phyloP scores from a whole-genome alignment of 169 alveolate species.

The Pseudocohnilembus persalinus region DNA sequence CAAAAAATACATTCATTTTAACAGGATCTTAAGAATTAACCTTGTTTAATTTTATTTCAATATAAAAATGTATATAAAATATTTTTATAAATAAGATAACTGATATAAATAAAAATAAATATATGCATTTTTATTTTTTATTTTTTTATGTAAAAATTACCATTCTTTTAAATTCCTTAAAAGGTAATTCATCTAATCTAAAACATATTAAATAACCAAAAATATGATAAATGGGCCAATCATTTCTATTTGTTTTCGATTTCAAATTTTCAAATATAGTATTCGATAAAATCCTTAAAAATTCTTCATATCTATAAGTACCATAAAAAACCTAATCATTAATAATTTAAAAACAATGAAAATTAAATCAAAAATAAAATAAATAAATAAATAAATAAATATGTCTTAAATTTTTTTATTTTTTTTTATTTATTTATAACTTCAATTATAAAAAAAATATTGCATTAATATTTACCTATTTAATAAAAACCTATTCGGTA shows the following conservation, averaged over 20 bases:
- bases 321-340: slow-evolving; percentile 70
- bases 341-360: no score
- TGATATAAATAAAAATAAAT: no score
- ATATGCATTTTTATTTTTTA: no score
- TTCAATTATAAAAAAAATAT: background rate
- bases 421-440: background rate
- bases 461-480: slow-evolving; percentile 52
- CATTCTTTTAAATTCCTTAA: slow-evolving; percentile 71
- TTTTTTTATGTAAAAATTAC: no score
- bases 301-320: slow-evolving; percentile 73
- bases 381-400: no score
- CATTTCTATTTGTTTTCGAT: slow-evolving; percentile 75
- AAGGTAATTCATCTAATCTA: slow-evolving; percentile 77
- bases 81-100: slow-evolving; percentile 37
- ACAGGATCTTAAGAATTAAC: slow-evolving; percentile 66
- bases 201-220: slow-evolving; percentile 76
- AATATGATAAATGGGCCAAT: slow-evolving; percentile 70
- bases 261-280: slow-evolving; percentile 55
- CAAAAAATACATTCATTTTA: slow-evolving; percentile 79
- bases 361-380: no score
- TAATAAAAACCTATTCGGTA: slow-evolving; percentile 71
- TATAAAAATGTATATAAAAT: slow-evolving; percentile 25
- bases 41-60: background rate
- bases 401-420: no score
- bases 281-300: slow-evolving; percentile 68